Percentiles rank a stretch among this genome's conserved stretches.
phyloP scores from a whole-genome alignment of 2,329 filamentous ascomycete genomes.

The Trichoderma brevicompactum region DNA sequence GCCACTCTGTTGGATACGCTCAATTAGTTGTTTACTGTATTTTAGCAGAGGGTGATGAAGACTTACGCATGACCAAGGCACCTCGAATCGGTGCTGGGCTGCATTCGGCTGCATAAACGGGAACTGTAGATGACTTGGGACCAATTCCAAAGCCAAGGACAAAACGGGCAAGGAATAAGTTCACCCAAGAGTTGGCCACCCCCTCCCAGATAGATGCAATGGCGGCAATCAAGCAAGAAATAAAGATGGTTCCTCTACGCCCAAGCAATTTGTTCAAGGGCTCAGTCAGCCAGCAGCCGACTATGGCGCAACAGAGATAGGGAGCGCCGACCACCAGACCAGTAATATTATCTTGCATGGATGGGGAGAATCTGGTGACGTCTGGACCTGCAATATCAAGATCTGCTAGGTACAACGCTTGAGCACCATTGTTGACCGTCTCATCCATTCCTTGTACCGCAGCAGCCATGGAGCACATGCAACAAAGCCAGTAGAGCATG shows the following conservation, averaged over 20 bases:
- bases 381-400: conserved; percentile 70
- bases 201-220: conserved; percentile 32
- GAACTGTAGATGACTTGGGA: conserved; percentile 65
- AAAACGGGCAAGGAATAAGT: conserved; percentile 67
- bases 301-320: conserved; percentile 30
- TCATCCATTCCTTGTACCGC: conserved; percentile 67
- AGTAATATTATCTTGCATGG: conserved; percentile 39
- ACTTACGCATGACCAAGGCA: conserved; percentile 68
- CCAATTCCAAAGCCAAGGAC: conserved; percentile 71
- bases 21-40: neutral
- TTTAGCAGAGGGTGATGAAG: neutral
- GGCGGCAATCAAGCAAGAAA: conserved; percentile 31
- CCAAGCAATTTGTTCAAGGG: conserved; percentile 31
- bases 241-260: conserved; percentile 31
- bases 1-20: conserved; percentile 1
- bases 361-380: conserved; percentile 59
- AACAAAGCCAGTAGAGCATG: conserved; percentile 51
- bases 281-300: conserved; percentile 43
- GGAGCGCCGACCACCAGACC: conserved; percentile 34
- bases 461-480: conserved; percentile 59
- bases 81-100: conserved; percentile 69
- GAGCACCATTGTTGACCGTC: conserved; percentile 65
- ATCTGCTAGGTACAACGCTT: conserved; percentile 61
- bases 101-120: conserved; percentile 75
- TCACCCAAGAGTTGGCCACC: conserved; percentile 55